Evolutionary conservation across 2,329 filamentous ascomycete species (phyloP).

Genomic region (Colletotrichum truncatum): DNA sequence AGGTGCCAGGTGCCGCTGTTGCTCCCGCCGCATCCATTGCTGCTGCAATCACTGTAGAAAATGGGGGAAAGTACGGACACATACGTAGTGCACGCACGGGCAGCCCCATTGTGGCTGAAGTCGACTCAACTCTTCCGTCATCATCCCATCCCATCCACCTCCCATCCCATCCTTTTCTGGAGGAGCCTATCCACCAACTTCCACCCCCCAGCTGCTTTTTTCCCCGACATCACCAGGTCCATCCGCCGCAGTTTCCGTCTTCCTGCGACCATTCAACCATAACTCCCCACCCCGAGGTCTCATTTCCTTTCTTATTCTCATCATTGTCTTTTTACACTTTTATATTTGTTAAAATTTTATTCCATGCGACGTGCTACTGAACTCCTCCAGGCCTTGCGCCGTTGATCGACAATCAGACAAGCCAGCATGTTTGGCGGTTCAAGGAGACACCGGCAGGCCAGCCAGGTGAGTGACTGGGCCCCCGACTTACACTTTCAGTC

Average conservation of each 20-base stretch:
- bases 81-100: neutral
- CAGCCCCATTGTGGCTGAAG: slow-evolving; percentile 25
- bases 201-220: neutral
- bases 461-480: slow-evolving; percentile 48
- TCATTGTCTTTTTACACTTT: neutral
- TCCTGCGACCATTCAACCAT: neutral
- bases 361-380: slow-evolving; percentile 34
- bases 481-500: neutral
- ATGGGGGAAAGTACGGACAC: slow-evolving; percentile 1
- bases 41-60: slow-evolving; percentile 1
- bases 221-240: slow-evolving; percentile 19
- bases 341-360: neutral
- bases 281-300: neutral
- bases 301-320: neutral
- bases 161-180: slow-evolving; percentile 16
- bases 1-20: slow-evolving; percentile 1
- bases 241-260: neutral
- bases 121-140: slow-evolving; percentile 27
- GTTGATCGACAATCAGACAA: slow-evolving; percentile 23
- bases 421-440: slow-evolving; percentile 61
- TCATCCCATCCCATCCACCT: slow-evolving; percentile 27
- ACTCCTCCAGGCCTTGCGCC: slow-evolving; percentile 34
- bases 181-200: slow-evolving; percentile 15
- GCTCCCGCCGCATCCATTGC: neutral
- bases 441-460: slow-evolving; percentile 57